Base-by-base conservation (phyloP, 768 basidiomycete species). In the Lactarius pseudohatsudake region DNA sequence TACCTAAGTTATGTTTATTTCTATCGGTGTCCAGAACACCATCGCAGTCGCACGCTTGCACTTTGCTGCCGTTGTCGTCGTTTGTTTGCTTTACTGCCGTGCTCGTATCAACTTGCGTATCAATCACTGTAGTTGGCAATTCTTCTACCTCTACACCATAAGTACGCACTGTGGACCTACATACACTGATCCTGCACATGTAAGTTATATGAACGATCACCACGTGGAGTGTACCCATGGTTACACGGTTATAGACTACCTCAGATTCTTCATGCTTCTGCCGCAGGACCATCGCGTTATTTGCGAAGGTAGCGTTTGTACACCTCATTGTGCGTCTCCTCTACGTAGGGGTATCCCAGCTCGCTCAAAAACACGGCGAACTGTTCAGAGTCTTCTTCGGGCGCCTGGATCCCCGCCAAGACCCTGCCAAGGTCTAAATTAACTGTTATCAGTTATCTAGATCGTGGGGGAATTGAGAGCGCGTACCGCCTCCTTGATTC, bases 401-500 rank as follows among this genome's bases (percentile, higher is more conserved):
- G 93, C 2, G 98, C 94, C 75, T 97, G 96, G 61, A 98, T 88
- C 2, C 94, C 97, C 4, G 95, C 92, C 59, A 99, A 79, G 4
- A 99, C 91, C 76, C 89, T 96, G 30, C 94, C 94, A 32, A 98
- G 80, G 74, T 98, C 96, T 96, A 20, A 61, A 66, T 50, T 11
- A 28, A 13, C 11, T 13, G 54, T 58, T 28, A 20, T 66, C 60
- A 66, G 36, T 3, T 3, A 60, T 11, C 20, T 47, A 28, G 34
- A 59, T n/a, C 41, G 26, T 11, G 50, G 58, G 61, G 16, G 26
- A 40, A 26, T 13, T n/a, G 34, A 32, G 30, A 57, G 11, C 16
- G 81, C 89, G 65, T 71, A 93, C 96, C 96, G 74, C 91, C 94
- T 36, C 97, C 97, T 66, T 98, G 96, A 75, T 98, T 98, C 63